These are phyloP conservation scores for Leccinum angustisporum DNA, from an alignment of 1,284 basidiomycete species.

Conservation along the genomic window DNA sequence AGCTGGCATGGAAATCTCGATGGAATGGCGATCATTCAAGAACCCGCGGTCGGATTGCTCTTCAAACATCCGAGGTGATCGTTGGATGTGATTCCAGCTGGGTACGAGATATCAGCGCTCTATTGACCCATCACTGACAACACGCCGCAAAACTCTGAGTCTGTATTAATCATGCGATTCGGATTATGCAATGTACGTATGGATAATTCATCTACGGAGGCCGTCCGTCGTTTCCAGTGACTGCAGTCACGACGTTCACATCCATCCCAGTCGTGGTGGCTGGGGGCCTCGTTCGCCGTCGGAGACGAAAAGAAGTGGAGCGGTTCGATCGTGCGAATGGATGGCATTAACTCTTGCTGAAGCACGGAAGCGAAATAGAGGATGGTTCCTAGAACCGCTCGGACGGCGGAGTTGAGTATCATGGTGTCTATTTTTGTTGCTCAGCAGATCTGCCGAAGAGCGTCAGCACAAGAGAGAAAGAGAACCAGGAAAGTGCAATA, in stretches of 20 bases:
- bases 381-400: slow-evolving; percentile 11
- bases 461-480: slow-evolving; percentile 11
- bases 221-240: not conserved
- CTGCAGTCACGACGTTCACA: slow-evolving; percentile 1
- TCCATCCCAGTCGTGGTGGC: slow-evolving; percentile 1
- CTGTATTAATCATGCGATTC: slow-evolving; percentile 17
- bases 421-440: slow-evolving; percentile 33
- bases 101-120: not conserved
- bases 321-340: slow-evolving; percentile 27
- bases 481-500: not conserved
- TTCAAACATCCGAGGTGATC: slow-evolving; percentile 31
- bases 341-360: slow-evolving; percentile 17
- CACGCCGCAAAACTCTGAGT: not conserved
- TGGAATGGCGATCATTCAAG: slow-evolving; percentile 19
- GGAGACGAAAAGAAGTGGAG: slow-evolving; percentile 7
- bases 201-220: slow-evolving; percentile 22
- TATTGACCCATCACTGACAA: not conserved
- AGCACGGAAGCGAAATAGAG: slow-evolving; percentile 27
- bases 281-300: slow-evolving; percentile 8
- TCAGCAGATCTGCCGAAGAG: slow-evolving; percentile 27
- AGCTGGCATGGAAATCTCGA: slow-evolving; percentile 14
- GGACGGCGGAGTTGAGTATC: not conserved
- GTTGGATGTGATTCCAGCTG: slow-evolving; percentile 11
- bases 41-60: slow-evolving; percentile 14
- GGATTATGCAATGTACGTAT: slow-evolving; percentile 34